Conservation (phyloP, 1,284 basidiomycete species). For the Leccinum griseonigrum region DNA sequence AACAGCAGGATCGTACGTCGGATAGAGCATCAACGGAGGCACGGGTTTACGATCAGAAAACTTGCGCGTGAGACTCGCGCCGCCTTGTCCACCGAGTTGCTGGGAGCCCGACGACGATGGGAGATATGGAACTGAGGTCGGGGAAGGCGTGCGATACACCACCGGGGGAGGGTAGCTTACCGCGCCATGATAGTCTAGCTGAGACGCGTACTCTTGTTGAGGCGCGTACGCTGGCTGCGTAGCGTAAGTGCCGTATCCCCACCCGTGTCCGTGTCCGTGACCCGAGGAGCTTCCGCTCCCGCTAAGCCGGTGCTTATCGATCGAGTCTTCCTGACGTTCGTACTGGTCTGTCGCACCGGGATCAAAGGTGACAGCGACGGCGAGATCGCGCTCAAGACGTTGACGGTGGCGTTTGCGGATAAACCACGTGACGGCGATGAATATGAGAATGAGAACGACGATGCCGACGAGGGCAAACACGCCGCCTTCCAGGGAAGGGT, state of each 20-base stretch:
- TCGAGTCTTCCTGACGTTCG: conserved; percentile 25
- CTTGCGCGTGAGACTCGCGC: conserved; percentile 34
- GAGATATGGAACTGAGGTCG: conserved; percentile 8
- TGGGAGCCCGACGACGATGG: conserved; percentile 14
- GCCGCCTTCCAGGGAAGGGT: conserved; percentile 57
- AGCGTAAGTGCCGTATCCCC: conserved; percentile 15
- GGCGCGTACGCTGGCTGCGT: conserved; percentile 20
- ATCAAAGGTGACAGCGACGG: conserved; percentile 56
- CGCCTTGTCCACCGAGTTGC: conserved; percentile 18
- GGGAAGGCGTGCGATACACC: conserved; percentile 8
- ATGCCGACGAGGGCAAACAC: conserved; percentile 57
- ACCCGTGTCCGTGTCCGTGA: conserved; percentile 11
- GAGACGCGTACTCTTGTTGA: conserved; percentile 19
- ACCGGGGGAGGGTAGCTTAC: conserved; percentile 9
- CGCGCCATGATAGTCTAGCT: conserved; percentile 17
- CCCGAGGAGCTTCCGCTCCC: conserved; percentile 35
- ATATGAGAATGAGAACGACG: conserved; percentile 45
- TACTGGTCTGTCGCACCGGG: conserved; percentile 37
- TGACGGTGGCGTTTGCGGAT: conserved; percentile 50
- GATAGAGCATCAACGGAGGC: conserved; percentile 28
- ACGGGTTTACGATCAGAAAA: conserved; percentile 34
- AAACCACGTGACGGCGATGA: conserved; percentile 44
- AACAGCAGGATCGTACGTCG: conserved; percentile 23
- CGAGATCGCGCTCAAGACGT: conserved; percentile 37
- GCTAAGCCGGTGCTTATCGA: conserved; percentile 35